Evolutionary conservation across 768 basidiomycete species (phyloP).

Genomic region (Psilocybe azurescens): DNA sequence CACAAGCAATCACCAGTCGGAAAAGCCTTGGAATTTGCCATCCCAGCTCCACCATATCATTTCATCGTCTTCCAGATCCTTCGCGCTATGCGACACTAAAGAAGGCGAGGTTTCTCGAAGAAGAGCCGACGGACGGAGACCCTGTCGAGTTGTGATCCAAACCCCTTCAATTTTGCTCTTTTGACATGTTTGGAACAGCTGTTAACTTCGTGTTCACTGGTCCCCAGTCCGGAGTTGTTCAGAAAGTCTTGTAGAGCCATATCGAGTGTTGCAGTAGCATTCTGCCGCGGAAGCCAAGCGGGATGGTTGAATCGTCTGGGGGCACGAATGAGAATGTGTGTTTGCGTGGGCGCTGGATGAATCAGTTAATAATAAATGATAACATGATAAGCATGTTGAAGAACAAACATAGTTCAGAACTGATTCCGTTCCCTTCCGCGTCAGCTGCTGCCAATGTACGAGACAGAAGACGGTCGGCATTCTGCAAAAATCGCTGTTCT

Average conservation of each 20-base stretch:
- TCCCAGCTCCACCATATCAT: constrained; percentile 73
- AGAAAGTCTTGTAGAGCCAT: constrained; percentile 44
- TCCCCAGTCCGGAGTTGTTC: constrained; percentile 34
- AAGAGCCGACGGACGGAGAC: constrained; percentile 18
- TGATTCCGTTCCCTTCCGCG: constrained; percentile 37
- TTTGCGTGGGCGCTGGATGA: constrained; percentile 46
- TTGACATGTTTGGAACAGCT: constrained; percentile 17
- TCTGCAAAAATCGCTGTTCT: constrained; percentile 36
- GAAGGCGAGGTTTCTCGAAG: neutral
- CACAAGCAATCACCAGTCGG: constrained; percentile 45
- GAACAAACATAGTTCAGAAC: constrained; percentile 39
- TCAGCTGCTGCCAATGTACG: constrained; percentile 41
- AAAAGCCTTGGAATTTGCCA: constrained; percentile 56
- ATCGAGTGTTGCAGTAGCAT: constrained; percentile 43
- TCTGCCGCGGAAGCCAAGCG: constrained; percentile 53
- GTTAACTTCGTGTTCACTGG: neutral
- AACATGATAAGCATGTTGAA: neutral
- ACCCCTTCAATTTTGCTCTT: constrained; percentile 48
- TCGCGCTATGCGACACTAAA: neutral
- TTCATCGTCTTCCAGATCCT: constrained; percentile 40
- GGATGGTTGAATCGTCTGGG: constrained; percentile 52
- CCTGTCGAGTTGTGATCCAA: constrained; percentile 45
- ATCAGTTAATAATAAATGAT: neutral
- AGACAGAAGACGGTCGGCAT: constrained; percentile 40
- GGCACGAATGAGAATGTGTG: constrained; percentile 51